Evolutionary conservation across 106 monocot species (phyloP), one percentile per base, ranked within the genome.

Genomic region (Ottelia alismoides): DNA sequence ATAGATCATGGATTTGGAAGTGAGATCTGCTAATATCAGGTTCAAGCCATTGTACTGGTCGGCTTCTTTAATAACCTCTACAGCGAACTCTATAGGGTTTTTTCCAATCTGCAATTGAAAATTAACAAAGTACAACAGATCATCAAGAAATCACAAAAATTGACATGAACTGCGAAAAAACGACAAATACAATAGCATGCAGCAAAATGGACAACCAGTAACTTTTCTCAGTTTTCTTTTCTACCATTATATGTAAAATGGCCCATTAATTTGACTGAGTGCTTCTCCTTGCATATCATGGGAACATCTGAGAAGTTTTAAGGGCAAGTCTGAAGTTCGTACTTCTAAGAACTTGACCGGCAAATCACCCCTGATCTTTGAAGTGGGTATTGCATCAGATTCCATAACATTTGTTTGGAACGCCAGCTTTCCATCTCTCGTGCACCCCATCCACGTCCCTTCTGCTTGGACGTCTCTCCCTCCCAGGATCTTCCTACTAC

Each of bases 381-480:
- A 74, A 29, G 19, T 24, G 10, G 84, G 63, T 22, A 64, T 40
- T 6, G 22, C 14, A 19, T 81, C 61, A 20, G 82, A 82, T 44
- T 89, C 96, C 49, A 88, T 65, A 22, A 82, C 81, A 74, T 89
- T 89, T 9, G 94, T 96, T 11, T 89, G 66, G 35, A 89, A 96
- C 28, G 96, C 81, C 44, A 96, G 24, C 56, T 76, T 81, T 30
- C 96, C 88, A 49, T 81, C 66, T 45, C 58, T 75, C 28, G 89
- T 89, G 65, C 82, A 89, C 12, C 79, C 96, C 63, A 96, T 44
- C 96, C 96, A 96, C 52, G 89, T 89, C 14, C 96, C 96, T 21
- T 89, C 96, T 21, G 68, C 96, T 10, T 69, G 27, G 14, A 49
- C 68, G 54, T 96, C 96, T 46, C 81, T 84, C 3, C 96, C 96